phyloP scores from a whole-genome alignment of 2,329 filamentous ascomycete species.

The Hypomyces perniciosus region DNA sequence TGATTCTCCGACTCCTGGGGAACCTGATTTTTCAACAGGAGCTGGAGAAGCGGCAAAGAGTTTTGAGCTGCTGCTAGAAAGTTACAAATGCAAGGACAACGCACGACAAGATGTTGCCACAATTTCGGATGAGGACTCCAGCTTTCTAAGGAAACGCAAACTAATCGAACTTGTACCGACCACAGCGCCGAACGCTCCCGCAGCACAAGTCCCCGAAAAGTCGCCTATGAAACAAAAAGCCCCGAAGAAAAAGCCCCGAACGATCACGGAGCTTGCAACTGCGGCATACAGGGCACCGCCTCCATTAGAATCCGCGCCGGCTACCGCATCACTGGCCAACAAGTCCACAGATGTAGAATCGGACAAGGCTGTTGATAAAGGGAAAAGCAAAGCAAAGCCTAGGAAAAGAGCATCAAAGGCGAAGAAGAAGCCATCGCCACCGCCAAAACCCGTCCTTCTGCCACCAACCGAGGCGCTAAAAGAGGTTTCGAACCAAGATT shows the following conservation, averaged over 20 bases:
- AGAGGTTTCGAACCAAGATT: conserved; percentile 63
- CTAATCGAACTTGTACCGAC: conserved; percentile 45
- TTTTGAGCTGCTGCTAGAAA: conserved; percentile 40
- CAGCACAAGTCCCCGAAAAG: conserved; percentile 17
- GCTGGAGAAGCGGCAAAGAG: conserved; percentile 20
- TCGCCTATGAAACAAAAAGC: conserved; percentile 44
- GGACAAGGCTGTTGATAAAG: conserved; percentile 17
- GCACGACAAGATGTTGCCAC: conserved; percentile 12
- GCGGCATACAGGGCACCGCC: conserved; percentile 51
- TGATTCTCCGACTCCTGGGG: conserved; percentile 23
- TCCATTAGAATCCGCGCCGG: conserved; percentile 25
- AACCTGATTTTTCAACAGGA: conserved; percentile 7
- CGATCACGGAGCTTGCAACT: conserved; percentile 72
- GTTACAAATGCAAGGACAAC: conserved; percentile 33
- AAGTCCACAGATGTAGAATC: conserved; percentile 20
- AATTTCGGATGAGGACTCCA: conserved; percentile 23
- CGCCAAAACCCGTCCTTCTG: conserved; percentile 49
- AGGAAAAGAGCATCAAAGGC: conserved; percentile 26
- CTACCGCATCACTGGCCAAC: conserved; percentile 39
- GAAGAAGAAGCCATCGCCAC: conserved; percentile 35
- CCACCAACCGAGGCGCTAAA: conserved; percentile 64
- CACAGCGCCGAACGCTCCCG: conserved; percentile 16
- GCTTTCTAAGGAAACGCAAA: conserved; percentile 49
- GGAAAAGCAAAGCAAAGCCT: conserved; percentile 27
- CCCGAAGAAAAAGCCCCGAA: conserved; percentile 64